Conservation (phyloP, 2,329 filamentous ascomycete genomes). For the Venturia aucupariae region DNA sequence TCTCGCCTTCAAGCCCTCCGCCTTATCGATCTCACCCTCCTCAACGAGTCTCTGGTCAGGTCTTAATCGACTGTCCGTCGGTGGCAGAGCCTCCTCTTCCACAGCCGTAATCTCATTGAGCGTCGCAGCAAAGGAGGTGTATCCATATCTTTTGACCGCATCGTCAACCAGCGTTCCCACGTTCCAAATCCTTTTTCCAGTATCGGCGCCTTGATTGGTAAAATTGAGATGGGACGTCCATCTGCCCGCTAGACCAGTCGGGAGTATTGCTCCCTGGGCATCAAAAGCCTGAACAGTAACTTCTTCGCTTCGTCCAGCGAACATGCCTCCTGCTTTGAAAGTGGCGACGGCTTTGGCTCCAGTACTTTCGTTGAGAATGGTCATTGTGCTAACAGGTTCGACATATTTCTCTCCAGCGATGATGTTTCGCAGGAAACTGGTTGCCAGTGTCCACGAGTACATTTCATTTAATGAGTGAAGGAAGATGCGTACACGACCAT, state of each 20-base stretch:
- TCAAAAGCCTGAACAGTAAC: constrained; percentile 68
- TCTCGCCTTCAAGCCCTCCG: constrained; percentile 71
- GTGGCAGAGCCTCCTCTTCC: constrained; percentile 64
- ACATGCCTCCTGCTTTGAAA: constrained; percentile 95
- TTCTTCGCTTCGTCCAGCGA: constrained; percentile 87
- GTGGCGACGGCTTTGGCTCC: constrained; percentile 78
- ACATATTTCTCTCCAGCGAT: constrained; percentile 98
- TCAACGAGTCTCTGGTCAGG: constrained; percentile 85
- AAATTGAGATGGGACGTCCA: constrained; percentile 72
- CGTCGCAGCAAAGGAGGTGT: constrained; percentile 75
- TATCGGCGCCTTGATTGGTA: constrained; percentile 50
- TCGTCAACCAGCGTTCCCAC: constrained; percentile 71
- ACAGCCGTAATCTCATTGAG: constrained; percentile 82
- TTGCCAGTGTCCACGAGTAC: constrained; percentile 83
- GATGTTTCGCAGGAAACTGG: constrained; percentile 87
- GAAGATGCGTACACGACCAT: constrained; percentile 72
- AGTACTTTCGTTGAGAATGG: constrained; percentile 71
- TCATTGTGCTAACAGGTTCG: constrained; percentile 87
- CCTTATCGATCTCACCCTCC: constrained; percentile 68
- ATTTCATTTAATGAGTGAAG: constrained; percentile 62
- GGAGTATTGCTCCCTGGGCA: constrained; percentile 53
- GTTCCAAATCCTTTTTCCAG: constrained; percentile 61
- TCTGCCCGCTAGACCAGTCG: constrained; percentile 64
- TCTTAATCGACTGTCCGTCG: constrained; percentile 73
- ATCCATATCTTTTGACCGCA: constrained; percentile 70